A percentile compares a stretch with the other conserved stretches of the same genome.
phyloP scores from a whole-genome alignment of 257 asterid genomes.

The Dorcoceras hygrometricum region DNA sequence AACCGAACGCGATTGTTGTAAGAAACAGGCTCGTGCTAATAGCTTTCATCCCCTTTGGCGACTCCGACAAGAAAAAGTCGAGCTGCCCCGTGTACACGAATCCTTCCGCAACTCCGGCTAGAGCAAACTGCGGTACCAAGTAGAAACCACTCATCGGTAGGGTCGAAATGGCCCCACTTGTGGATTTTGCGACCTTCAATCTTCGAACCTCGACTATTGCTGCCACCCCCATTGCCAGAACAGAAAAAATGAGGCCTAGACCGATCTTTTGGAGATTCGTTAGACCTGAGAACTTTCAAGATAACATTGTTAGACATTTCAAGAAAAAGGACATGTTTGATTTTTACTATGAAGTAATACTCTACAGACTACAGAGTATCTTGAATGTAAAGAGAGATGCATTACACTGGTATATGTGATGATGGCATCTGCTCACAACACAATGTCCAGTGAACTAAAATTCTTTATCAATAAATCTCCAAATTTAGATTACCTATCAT shows the following conservation, averaged over 20 bases:
- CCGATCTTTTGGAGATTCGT: slow-evolving; percentile 27
- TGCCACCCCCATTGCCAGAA: slow-evolving; percentile 21
- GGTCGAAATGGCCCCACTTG: not conserved
- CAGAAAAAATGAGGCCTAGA: slow-evolving; percentile 21
- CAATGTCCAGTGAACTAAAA: no score
- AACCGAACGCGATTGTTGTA: slow-evolving; percentile 27
- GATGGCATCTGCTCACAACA: no score
- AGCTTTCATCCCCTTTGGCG: slow-evolving; percentile 32
- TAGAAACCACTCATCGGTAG: slow-evolving; percentile 23
- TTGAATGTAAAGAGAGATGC: not conserved
- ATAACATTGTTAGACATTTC: not conserved
- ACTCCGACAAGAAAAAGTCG: slow-evolving; percentile 32
- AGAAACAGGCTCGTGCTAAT: slow-evolving; percentile 31
- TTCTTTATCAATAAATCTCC: not conserved
- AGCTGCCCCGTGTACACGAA: slow-evolving; percentile 30
- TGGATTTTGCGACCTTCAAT: slow-evolving; percentile 17
- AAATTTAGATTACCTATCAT: no score
- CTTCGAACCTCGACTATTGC: slow-evolving; percentile 21
- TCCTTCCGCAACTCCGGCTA: slow-evolving; percentile 30
- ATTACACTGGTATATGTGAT: no score
- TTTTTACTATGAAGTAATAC: no score
- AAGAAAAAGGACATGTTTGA: not conserved
- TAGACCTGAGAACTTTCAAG: slow-evolving; percentile 21
- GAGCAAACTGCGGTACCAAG: slow-evolving; percentile 26
- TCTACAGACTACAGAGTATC: no score